Conservation (phyloP, 192 early-diverging fungal genomes). For the Mortierella claussenii region DNA sequence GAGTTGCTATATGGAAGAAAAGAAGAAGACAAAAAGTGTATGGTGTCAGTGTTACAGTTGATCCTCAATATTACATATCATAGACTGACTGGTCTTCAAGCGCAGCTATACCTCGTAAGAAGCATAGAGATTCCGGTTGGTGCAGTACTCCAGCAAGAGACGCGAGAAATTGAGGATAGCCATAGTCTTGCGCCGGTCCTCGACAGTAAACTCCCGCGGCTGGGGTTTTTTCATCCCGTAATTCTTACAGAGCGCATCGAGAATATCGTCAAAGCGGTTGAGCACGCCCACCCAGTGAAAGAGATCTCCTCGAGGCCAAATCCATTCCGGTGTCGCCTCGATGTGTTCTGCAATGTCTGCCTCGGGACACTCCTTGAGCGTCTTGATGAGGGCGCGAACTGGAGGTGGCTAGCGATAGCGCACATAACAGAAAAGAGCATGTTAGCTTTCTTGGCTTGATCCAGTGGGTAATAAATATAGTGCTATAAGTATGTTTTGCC, state of each 20-base stretch:
- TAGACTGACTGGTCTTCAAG: not conserved
- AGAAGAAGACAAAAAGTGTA: not conserved
- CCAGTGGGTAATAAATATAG: too few species aligned
- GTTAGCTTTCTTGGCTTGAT: too few species aligned
- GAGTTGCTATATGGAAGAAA: constrained; percentile 70
- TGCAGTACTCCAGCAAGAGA: constrained; percentile 92
- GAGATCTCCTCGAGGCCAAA: constrained; percentile 89
- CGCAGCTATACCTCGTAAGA: constrained; percentile 81
- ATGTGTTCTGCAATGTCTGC: constrained; percentile 67
- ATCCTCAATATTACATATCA: too few species aligned
- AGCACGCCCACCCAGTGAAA: constrained; percentile 96
- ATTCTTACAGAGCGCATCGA: constrained; percentile 72
- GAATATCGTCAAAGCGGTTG: constrained; percentile 90
- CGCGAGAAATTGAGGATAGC: constrained; percentile 82
- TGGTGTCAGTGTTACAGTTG: constrained; percentile 1
- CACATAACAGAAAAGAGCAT: too few species aligned
- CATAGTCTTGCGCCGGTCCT: constrained; percentile 66
- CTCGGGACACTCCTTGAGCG: constrained; percentile 61
- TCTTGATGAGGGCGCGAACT: constrained; percentile 62
- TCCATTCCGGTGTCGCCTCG: constrained; percentile 70
- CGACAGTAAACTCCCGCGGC: constrained; percentile 62
- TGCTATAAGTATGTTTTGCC: too few species aligned
- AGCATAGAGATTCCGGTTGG: constrained; percentile 93
- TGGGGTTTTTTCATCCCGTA: constrained; percentile 76
- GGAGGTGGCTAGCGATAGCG: constrained; percentile 64